Conservation (phyloP, 129 eudicot genomes). For the Logfia minima region DNA sequence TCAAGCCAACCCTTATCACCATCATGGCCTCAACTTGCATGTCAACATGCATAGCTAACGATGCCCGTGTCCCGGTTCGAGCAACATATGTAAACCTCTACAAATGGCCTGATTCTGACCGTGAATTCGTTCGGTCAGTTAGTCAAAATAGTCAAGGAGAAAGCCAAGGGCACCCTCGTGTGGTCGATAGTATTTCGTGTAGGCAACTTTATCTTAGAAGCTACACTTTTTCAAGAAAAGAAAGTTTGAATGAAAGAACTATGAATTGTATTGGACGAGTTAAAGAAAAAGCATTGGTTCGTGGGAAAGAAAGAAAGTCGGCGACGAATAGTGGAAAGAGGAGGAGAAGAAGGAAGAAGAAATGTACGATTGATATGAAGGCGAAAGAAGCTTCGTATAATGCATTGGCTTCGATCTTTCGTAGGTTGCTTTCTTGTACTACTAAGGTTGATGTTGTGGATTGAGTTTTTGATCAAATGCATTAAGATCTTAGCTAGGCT, state of each 20-base stretch:
- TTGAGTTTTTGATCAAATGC: constrained; percentile 33
- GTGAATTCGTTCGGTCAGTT: constrained; percentile 67
- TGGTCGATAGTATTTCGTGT: constrained; percentile 85
- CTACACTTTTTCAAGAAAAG: constrained; percentile 84
- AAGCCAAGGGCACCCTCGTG: constrained; percentile 44
- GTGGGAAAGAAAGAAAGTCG: constrained; percentile 26
- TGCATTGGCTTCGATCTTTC: constrained; percentile 54
- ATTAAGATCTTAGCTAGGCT: constrained; percentile 16
- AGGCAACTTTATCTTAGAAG: constrained; percentile 77
- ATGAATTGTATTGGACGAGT: constrained; percentile 53
- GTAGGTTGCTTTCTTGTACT: constrained; percentile 77
- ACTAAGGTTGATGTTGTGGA: constrained; percentile 72
- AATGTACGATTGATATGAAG: constrained; percentile 39
- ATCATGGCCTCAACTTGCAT: constrained; percentile 77
- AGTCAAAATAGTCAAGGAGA: constrained; percentile 42
- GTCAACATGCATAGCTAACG: constrained; percentile 59
- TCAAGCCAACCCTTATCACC: constrained; percentile 17
- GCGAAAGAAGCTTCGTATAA: constrained; percentile 58
- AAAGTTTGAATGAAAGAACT: constrained; percentile 52
- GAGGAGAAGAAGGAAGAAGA: constrained; percentile 34
- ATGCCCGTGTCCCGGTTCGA: constrained; percentile 58
- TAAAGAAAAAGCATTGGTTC: constrained; percentile 36
- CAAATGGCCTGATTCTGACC: constrained; percentile 96
- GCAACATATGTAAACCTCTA: constrained; percentile 78
- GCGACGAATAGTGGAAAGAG: constrained; percentile 29